Percentiles rank a stretch among this genome's conserved stretches.
phyloP scores from a whole-genome alignment of 1,284 basidiomycete species.

The Cryptococcus maquisensis region DNA sequence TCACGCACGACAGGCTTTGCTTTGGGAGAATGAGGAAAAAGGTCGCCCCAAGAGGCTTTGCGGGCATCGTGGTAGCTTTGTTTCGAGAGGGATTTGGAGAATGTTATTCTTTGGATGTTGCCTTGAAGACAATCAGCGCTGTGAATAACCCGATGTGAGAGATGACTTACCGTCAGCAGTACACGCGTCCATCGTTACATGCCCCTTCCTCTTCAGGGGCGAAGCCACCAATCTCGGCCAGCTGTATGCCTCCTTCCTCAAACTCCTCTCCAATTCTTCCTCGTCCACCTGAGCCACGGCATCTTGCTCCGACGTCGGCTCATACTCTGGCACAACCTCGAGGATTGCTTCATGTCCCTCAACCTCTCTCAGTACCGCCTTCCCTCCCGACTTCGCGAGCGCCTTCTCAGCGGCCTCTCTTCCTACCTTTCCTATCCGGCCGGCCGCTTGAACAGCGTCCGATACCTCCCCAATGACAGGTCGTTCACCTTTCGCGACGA shows the following conservation, averaged over 20 bases:
- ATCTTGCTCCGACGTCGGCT: slow-evolving; percentile 5
- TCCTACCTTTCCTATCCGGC: slow-evolving; percentile 36
- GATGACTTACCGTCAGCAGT: slow-evolving; percentile 63
- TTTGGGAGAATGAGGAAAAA: slow-evolving; percentile 83
- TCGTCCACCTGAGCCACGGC: slow-evolving; percentile 5
- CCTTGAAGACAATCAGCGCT: slow-evolving; percentile 52
- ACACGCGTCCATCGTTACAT: slow-evolving; percentile 89
- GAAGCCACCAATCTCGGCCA: slow-evolving; percentile 91
- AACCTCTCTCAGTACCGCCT: slow-evolving; percentile 27
- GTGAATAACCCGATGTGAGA: not conserved
- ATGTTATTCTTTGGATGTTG: slow-evolving; percentile 82
- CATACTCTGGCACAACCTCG: slow-evolving; percentile 9
- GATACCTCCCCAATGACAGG: slow-evolving; percentile 42
- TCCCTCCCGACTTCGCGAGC: slow-evolving; percentile 22
- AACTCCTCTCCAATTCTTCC: slow-evolving; percentile 13
- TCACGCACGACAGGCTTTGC: slow-evolving; percentile 62
- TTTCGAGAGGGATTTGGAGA: slow-evolving; percentile 88
- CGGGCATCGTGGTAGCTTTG: slow-evolving; percentile 93
- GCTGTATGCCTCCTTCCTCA: slow-evolving; percentile 55
- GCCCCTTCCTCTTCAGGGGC: slow-evolving; percentile 86
- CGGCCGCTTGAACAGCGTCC: not conserved
- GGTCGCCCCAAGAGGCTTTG: slow-evolving; percentile 88
- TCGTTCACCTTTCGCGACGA: slow-evolving; percentile 73
- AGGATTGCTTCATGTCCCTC: slow-evolving; percentile 34
- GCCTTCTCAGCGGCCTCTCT: slow-evolving; percentile 28